phyloP scores from a whole-genome alignment of 129 eudicot genomes.

The Oenanthe sinensis region DNA sequence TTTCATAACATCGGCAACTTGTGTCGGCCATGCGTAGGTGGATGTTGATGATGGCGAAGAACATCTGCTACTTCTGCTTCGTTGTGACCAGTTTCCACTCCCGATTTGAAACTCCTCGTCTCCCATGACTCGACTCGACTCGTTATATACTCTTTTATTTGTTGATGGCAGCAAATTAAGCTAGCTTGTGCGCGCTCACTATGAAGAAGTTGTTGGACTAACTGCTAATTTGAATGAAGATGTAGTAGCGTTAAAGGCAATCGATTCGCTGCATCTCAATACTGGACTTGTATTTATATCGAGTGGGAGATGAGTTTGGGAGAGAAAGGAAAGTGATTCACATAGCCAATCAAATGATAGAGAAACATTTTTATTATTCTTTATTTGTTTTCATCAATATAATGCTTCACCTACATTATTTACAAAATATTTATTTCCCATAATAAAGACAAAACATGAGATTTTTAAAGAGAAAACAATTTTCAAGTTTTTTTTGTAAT shows the following conservation, averaged over 20 bases:
- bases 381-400: not conserved
- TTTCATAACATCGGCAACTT: conserved; percentile 13
- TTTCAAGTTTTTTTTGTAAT: not conserved
- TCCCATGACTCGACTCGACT: conserved; percentile 5
- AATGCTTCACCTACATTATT: not conserved
- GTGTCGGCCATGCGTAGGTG: conserved; percentile 28
- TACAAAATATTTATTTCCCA: not conserved
- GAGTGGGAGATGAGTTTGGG: conserved; percentile 11
- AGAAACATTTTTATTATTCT: not conserved
- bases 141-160: not conserved
- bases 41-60: conserved; percentile 18
- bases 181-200: not conserved
- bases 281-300: conserved; percentile 45
- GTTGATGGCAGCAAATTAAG: not conserved
- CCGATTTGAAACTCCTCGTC: conserved; percentile 43
- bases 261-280: conserved; percentile 36
- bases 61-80: conserved; percentile 13
- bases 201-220: not conserved
- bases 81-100: conserved; percentile 68
- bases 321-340: conserved; percentile 1
- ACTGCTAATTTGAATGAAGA: not conserved
- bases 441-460: not conserved
- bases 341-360: not conserved
- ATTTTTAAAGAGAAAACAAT: not conserved
- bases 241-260: conserved; percentile 30